A percentile compares a stretch with the other conserved stretches of the same genome.
These are phyloP conservation scores for Colletotrichum sp. DNA, from an alignment of 2,329 filamentous ascomycete genomes.

Conservation along the genomic window DNA sequence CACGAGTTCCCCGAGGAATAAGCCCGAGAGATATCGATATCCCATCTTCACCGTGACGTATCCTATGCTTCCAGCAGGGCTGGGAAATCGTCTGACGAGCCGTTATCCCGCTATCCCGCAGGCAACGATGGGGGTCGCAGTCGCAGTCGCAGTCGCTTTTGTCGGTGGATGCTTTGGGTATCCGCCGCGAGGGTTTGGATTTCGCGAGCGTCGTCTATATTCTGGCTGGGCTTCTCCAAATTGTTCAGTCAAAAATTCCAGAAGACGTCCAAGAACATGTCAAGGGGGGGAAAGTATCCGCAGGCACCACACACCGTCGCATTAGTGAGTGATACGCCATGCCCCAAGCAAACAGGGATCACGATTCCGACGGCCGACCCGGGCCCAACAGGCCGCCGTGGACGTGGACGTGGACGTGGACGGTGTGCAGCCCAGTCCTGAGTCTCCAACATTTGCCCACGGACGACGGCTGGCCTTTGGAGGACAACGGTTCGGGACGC, in stretches of 20 bases:
- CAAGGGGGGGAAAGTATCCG: background rate
- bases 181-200: background rate
- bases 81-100: background rate
- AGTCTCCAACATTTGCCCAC: conserved; percentile 1
- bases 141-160: background rate
- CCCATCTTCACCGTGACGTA: background rate
- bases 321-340: background rate
- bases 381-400: conserved; percentile 2
- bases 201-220: conserved; percentile 10
- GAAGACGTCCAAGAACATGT: conserved; percentile 10
- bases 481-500: conserved; percentile 20
- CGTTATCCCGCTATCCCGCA: background rate
- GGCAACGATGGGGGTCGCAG: background rate
- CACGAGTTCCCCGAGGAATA: background rate
- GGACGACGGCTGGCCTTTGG: conserved; percentile 4
- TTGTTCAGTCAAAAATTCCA: conserved; percentile 1
- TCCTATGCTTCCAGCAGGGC: background rate
- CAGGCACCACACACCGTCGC: conserved; percentile 12
- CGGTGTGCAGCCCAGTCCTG: background rate
- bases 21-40: background rate
- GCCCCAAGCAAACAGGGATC: background rate
- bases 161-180: background rate
- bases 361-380: conserved; percentile 14
- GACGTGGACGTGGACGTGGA: background rate
- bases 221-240: conserved; percentile 3